A percentile compares a stretch with the other conserved stretches of the same genome.
Conservation (phyloP, 352 stramenopile species). For the Phytopythium chamaehyphon region DNA sequence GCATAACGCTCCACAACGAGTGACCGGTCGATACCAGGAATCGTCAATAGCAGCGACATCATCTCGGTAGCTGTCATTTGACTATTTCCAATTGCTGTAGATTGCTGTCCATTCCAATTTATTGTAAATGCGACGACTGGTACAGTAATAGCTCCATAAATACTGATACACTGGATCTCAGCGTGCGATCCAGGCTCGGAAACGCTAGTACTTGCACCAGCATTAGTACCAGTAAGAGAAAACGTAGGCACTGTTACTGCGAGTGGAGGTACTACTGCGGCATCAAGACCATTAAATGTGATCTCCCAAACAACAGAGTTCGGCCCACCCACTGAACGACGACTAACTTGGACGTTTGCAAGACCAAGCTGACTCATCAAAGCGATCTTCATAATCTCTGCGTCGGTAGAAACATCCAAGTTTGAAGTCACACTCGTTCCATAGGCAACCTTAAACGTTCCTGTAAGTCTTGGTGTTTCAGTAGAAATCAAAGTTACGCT, state of each 20-base stretch:
- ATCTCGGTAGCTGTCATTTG: slow-evolving; percentile 30
- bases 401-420: slow-evolving; percentile 21
- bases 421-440: slow-evolving; percentile 23
- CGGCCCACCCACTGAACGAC: not conserved
- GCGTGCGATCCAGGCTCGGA: slow-evolving; percentile 16
- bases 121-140: slow-evolving; percentile 26
- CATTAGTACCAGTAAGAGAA: slow-evolving; percentile 18
- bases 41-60: slow-evolving; percentile 18
- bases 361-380: slow-evolving; percentile 17
- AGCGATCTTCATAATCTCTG: slow-evolving; percentile 17
- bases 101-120: slow-evolving; percentile 29
- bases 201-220: slow-evolving; percentile 9
- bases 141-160: slow-evolving; percentile 25
- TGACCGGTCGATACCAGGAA: slow-evolving; percentile 20
- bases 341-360: slow-evolving; percentile 16
- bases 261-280: slow-evolving; percentile 11
- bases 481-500: slow-evolving; percentile 21
- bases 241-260: slow-evolving; percentile 12
- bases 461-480: slow-evolving; percentile 36
- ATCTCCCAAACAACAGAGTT: slow-evolving; percentile 23
- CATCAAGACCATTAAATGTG: slow-evolving; percentile 28
- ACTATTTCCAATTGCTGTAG: slow-evolving; percentile 14
- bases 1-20: slow-evolving; percentile 30
- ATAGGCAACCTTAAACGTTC: slow-evolving; percentile 35
- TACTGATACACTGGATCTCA: slow-evolving; percentile 34